Conservation (phyloP, 2,329 filamentous ascomycete species). For the Botrytis fabae region DNA sequence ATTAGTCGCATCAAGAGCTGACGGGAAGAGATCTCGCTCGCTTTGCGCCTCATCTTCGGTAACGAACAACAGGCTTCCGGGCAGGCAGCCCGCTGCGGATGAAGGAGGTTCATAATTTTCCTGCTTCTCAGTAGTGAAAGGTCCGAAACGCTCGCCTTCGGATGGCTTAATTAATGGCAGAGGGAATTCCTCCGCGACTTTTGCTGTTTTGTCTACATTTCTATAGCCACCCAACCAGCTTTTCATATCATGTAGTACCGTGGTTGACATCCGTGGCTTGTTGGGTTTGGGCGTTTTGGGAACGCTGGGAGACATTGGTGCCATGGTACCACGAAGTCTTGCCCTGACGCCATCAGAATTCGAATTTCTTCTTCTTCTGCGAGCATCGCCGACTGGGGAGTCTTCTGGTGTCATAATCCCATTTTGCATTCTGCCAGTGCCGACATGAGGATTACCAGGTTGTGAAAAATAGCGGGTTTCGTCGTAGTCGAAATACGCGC, state of each 20-base stretch:
- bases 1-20: fast-evolving
- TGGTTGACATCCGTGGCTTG: not conserved
- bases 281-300: not conserved
- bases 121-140: not conserved
- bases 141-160: not conserved
- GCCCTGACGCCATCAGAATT: not conserved
- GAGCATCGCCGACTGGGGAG: not conserved
- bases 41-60: not conserved
- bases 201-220: not conserved
- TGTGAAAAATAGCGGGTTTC: not conserved
- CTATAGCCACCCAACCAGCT: not conserved
- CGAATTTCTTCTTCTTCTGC: not conserved
- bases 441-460: not conserved
- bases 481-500: not conserved
- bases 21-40: not conserved
- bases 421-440: not conserved
- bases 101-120: not conserved
- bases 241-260: not conserved
- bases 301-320: not conserved
- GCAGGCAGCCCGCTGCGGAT: not conserved
- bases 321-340: not conserved
- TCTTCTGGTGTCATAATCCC: not conserved
- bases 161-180: not conserved
- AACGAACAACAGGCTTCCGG: not conserved
- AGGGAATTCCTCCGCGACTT: not conserved